Evolutionary conservation across 164 flowering plant species (phyloP).

Genomic region (Vitis riparia): DNA sequence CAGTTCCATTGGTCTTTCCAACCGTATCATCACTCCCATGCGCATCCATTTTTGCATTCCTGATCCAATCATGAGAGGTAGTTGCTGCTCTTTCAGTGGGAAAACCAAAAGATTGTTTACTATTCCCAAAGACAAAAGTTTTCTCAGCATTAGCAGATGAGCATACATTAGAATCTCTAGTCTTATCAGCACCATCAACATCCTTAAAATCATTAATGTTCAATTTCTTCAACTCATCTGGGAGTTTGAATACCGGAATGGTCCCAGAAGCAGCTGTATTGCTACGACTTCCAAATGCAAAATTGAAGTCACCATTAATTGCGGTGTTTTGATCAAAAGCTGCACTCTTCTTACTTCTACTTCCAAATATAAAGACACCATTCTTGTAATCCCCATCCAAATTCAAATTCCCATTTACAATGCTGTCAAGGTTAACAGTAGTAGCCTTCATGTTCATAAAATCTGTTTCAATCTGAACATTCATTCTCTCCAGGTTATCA

Average conservation of each 20-base stretch:
- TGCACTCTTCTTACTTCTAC: slow-evolving; percentile 2
- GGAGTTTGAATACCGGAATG: slow-evolving; percentile 18
- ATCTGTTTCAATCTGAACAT: slow-evolving; percentile 14
- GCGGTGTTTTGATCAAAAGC: not conserved
- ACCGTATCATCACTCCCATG: not conserved
- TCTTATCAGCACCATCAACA: slow-evolving; percentile 7
- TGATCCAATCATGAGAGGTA: slow-evolving; percentile 26
- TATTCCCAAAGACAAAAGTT: slow-evolving; percentile 13
- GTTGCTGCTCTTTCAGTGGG: slow-evolving; percentile 7
- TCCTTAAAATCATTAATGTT: slow-evolving; percentile 22
- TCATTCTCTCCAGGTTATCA: slow-evolving; percentile 1
- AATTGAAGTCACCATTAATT: slow-evolving; percentile 5
- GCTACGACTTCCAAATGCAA: slow-evolving; percentile 19
- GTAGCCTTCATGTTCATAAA: slow-evolving; percentile 3
- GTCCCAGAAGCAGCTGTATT: slow-evolving; percentile 7
- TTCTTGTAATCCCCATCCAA: not conserved
- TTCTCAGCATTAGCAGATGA: not conserved
- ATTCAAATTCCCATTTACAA: slow-evolving; percentile 1
- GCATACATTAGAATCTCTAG: slow-evolving; percentile 6
- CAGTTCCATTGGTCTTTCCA: slow-evolving; percentile 1
- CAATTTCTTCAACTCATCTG: slow-evolving; percentile 35
- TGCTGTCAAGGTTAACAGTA: not conserved
- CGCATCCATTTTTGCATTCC: slow-evolving; percentile 19
- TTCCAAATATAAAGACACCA: slow-evolving; percentile 22
- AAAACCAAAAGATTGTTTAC: slow-evolving; percentile 7